Evolutionary conservation across 371 early-diverging fungal genomes (phyloP), one percentile per base, ranked within the genome.

Genomic region (Syncephalastrum racemosum): DNA sequence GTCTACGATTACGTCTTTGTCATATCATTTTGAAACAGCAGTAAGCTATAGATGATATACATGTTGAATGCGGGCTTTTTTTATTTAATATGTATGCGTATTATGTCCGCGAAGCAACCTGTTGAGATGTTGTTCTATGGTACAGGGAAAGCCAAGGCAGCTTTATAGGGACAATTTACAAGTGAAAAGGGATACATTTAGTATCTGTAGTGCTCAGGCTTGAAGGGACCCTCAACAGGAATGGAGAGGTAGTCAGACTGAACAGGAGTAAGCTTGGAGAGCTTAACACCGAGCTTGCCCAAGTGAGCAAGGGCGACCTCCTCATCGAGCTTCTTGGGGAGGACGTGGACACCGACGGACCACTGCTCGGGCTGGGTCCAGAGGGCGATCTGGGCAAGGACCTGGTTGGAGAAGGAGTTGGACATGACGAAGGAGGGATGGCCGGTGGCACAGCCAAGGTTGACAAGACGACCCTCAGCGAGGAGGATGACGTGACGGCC

Each of bases 351-450:
- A 78, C 99, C 97, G 60, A 97, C 81, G 54, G 94, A 87, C 89
- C 91, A 97, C 60, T 86, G 71, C 20, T 71, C 81, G 58, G 82
- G 78, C 75, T 95, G 90, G 63, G 94, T 97, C 97, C 97, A 99
- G 68, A 99, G 88, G 60, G 97, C 94, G 60, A 99, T 94, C 83
- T 97, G 98, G 65, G 99, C 99, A 62, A 99, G 85, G 58, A 91
- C 93, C 88, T 99, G 99, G 92, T 97, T 97, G 66, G 92, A 88
- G 89, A 99, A 99, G 58, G 98, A 97, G 91, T 93, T 95, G 86
- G 93, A 93, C 99, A 98, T 99, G 84, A 97, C 98, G 70, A 98
- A 97, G 66, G 91, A 90, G 59, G 98, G 97, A 85, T 97, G 98
- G 62, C 99, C 99, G 66, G 97, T 97, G 70, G 97, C 99, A 84